phyloP scores from a whole-genome alignment of 495 filamentous ascomycete species.

The Hypoxylon intermedium region DNA sequence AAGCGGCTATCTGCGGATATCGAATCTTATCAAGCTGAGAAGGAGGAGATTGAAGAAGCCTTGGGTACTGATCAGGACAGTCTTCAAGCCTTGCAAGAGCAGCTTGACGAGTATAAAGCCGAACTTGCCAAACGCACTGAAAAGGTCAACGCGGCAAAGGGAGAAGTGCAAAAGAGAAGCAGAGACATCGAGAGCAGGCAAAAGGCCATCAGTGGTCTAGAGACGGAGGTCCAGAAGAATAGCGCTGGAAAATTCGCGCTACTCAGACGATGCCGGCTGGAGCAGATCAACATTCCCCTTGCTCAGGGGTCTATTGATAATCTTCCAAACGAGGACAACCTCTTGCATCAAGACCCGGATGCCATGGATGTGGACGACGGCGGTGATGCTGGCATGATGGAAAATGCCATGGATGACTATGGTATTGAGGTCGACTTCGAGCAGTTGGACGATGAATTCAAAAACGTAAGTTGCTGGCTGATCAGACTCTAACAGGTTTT shows the following conservation, averaged over 20 bases:
- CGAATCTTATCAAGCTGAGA: slow-evolving; percentile 72
- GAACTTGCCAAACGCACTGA: slow-evolving; percentile 71
- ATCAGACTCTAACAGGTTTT: slow-evolving; percentile 8
- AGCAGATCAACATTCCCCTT: slow-evolving; percentile 88
- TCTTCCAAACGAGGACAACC: slow-evolving; percentile 84
- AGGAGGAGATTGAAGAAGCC: slow-evolving; percentile 72
- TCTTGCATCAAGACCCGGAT: slow-evolving; percentile 71
- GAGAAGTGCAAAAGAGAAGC: slow-evolving; percentile 82
- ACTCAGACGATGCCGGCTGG: slow-evolving; percentile 88
- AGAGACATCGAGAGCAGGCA: slow-evolving; percentile 80
- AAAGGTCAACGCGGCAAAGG: slow-evolving; percentile 79
- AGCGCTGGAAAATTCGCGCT: slow-evolving; percentile 81
- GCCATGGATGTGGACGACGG: slow-evolving; percentile 88
- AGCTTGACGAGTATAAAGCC: slow-evolving; percentile 70
- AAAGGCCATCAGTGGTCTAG: slow-evolving; percentile 77
- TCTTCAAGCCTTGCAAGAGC: slow-evolving; percentile 75
- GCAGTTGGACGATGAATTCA: slow-evolving; percentile 82
- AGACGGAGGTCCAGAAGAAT: slow-evolving; percentile 82
- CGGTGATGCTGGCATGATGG: slow-evolving; percentile 64
- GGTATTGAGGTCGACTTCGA: slow-evolving; percentile 93
- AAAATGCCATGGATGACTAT: slow-evolving; percentile 73
- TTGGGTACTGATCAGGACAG: slow-evolving; percentile 76
- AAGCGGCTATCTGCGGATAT: slow-evolving; percentile 70
- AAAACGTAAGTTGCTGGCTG: slow-evolving; percentile 63
- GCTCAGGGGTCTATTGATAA: slow-evolving; percentile 80